Base-by-base conservation (phyloP, 306 rosid species). In the Glycine tomentella region DNA sequence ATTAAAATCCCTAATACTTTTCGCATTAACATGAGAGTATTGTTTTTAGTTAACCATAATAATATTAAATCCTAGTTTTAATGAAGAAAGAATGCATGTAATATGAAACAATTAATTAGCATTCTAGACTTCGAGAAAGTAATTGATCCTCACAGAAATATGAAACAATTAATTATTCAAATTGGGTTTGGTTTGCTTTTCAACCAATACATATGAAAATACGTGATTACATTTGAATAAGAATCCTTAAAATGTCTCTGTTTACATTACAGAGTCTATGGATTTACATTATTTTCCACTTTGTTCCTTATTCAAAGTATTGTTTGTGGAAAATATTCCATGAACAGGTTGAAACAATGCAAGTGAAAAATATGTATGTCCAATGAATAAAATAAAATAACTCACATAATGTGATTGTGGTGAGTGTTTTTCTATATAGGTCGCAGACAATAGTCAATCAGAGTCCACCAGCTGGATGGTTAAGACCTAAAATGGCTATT, bases 401-500 rank as follows among this genome's bases (percentile, higher is more conserved):
- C 25, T 49, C 15, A 56, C 25, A 16, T 8, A 72, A 76, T 46
- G 62, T 48, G 69, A 74, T 0, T 34, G 49, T 49, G 49, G 74
- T 1, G 63, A 42, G 56, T 31, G 46, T 11, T 42, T 0, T 10
- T 63, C 9, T 7, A 65, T 52, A 36, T 61, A 65, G 74, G 85
- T 86, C 78, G 4, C 42, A 75, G 79, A 75, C 81, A 86, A 8
- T 67, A 75, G 87, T 84, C 93, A 84, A 84, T 84, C 69, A 80
- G 15, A 84, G 87, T 84, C 82, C 71, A 75, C 75, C 86, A 86
- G 53, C 83, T 78, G 72, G 77, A 75, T 71, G 49, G 64, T 72
- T 71, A 17, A 50, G 82, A 65, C 72, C 70, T 71, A n/a, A 57
- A 51, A 34, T 38, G n/a, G 2, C 6, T 16, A 8, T 12, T 57